Evolutionary conservation across 2,329 filamentous ascomycete genomes (phyloP).

Genomic region (Acephala macrosclerotiorum): DNA sequence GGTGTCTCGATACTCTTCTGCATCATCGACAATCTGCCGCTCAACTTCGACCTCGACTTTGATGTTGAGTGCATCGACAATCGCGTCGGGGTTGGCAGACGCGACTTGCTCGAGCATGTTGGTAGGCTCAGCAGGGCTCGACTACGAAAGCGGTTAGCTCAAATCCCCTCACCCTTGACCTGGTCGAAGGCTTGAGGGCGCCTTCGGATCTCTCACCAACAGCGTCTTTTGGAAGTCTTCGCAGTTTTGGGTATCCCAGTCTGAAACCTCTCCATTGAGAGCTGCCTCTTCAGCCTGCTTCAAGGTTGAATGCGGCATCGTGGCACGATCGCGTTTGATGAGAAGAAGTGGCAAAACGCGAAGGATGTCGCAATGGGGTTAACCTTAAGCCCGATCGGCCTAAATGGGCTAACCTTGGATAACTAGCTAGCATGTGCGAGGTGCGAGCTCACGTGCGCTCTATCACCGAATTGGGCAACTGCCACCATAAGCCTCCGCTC

Average conservation of each 20-base stretch:
- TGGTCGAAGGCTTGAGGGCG: slow-evolving; percentile 6
- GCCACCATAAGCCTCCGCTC: too few relatives aligned
- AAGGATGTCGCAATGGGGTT: too few relatives aligned
- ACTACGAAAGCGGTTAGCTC: slow-evolving; percentile 19
- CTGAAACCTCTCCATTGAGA: slow-evolving; percentile 20
- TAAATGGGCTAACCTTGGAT: slow-evolving; percentile 4
- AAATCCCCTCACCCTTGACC: slow-evolving; percentile 15
- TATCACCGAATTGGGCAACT: too few relatives aligned
- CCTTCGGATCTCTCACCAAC: slow-evolving; percentile 26
- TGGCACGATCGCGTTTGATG: not conserved
- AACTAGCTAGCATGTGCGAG: too few relatives aligned
- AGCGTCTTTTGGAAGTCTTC: slow-evolving; percentile 19
- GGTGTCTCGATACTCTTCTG: not conserved
- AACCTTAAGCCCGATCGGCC: not conserved
- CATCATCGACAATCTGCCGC: not conserved
- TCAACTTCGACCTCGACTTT: not conserved
- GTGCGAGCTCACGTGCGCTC: not conserved
- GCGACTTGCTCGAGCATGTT: slow-evolving; percentile 14
- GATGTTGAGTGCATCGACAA: not conserved
- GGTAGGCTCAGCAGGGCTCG: slow-evolving; percentile 16
- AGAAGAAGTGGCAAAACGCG: slow-evolving; percentile 20
- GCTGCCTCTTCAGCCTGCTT: slow-evolving; percentile 27
- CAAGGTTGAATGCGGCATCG: slow-evolving; percentile 13
- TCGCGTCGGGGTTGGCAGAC: slow-evolving; percentile 13
- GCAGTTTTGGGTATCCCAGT: slow-evolving; percentile 30